Evolutionary conservation across 345 rosid species (phyloP).

Genomic region (Luvunga scandens): DNA sequence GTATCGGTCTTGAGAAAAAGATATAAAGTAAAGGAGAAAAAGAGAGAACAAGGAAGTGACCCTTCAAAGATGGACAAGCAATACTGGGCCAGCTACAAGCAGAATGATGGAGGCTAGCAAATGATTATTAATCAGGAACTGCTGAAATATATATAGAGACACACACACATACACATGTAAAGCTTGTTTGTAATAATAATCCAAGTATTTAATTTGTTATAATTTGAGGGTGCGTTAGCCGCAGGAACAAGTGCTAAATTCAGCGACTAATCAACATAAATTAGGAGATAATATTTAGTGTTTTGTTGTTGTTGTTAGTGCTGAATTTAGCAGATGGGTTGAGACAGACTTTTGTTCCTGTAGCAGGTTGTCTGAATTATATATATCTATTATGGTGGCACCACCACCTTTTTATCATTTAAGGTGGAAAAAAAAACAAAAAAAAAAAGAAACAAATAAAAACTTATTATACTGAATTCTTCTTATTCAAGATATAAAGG

Average conservation of each 20-base stretch:
- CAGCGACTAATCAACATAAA: slow-evolving; percentile 15
- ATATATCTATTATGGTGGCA: neutral
- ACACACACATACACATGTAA: neutral
- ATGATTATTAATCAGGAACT: slow-evolving; percentile 38
- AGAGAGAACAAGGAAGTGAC: slow-evolving; percentile 18
- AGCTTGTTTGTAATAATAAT: slow-evolving; percentile 4
- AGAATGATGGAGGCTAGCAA: slow-evolving; percentile 41
- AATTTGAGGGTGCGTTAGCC: slow-evolving; percentile 22
- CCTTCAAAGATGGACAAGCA: slow-evolving; percentile 30
- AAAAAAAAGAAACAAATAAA: slow-evolving; percentile 1
- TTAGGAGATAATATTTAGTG: neutral
- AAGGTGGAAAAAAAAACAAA: neutral
- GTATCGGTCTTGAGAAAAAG: slow-evolving; percentile 37
- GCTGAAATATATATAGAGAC: neutral
- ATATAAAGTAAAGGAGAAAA: slow-evolving; percentile 27
- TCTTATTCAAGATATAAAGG: slow-evolving; percentile 16
- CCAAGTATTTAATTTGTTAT: neutral
- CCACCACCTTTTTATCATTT: slow-evolving; percentile 3
- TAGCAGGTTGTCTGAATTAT: slow-evolving; percentile 22
- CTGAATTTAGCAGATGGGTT: slow-evolving; percentile 41
- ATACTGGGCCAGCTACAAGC: slow-evolving; percentile 40
- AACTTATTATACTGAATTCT: slow-evolving; percentile 20
- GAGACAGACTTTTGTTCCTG: slow-evolving; percentile 44
- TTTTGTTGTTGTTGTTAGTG: slow-evolving; percentile 8
- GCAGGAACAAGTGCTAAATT: slow-evolving; percentile 65